Evolutionary conservation across 2,329 filamentous ascomycete genomes (phyloP), one percentile per base, ranked within the genome.

Genomic region (Clonostachys sp.): DNA sequence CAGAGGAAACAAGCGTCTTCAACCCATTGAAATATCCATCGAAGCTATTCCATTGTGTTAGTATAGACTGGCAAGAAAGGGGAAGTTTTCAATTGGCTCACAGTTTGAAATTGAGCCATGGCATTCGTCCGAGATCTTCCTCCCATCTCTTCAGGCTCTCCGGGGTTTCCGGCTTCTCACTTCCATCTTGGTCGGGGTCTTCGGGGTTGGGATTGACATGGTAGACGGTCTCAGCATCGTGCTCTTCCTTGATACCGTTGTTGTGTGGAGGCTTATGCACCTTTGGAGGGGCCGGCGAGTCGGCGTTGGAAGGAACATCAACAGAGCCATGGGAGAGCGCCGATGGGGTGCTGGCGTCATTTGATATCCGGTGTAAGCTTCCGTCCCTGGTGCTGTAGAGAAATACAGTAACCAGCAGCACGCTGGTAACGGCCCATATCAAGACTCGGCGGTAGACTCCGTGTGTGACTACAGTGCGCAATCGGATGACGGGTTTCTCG

Each of bases 1-100:
- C 67, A 43, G 80, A 73, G 24, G 78, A 70, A 3, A 91, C 83
- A 48, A 96, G 64, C 0, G 81, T 81, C 55, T 84, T 81, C 47
- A 96, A 74, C 6, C 91, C 91, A 39, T 86, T 83, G 64, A 89
- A 90, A 62, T 92, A 96, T 41, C 86, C 80, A 54, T 86, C 83
- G 47, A 96, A 82, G 56, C 92, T 95, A 52, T 39, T 7, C n/a
- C 36, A 16, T 20, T 30, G 24, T 4, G 10, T 30, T 34, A 43
- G 20, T 13, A 20, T 36, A 8, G 38, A 41, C n/a, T 7, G 5
- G 16, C 5, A 33, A 24, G n/a, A 36, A 36, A 14, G 12, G 35
- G 34, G 14, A 10, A 24, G 24, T 30, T 30, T 10, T 30, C 24
- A 30, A 30, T 30, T 30, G 24, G 24, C 24, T 30, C 24, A 30